phyloP scores from a whole-genome alignment of 345 rosid genomes.

The Arabis alpina region DNA sequence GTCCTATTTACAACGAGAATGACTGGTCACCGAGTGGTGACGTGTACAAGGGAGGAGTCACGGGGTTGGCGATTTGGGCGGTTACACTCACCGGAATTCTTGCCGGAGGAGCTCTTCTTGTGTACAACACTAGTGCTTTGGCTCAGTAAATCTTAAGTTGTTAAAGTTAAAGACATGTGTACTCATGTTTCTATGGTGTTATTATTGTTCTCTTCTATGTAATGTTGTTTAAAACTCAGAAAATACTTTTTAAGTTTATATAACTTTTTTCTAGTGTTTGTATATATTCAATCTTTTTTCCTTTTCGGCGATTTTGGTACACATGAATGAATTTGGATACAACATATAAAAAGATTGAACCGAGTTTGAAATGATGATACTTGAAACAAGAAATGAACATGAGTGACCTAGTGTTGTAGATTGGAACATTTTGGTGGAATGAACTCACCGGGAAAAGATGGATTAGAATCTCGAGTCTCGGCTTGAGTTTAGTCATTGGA shows the following conservation, averaged over 20 bases:
- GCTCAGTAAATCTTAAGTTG: slow-evolving; percentile 51
- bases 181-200: background rate
- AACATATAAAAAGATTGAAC: slow-evolving; percentile 1
- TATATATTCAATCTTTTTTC: slow-evolving; percentile 28
- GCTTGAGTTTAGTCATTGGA: slow-evolving; percentile 37
- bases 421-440: slow-evolving; percentile 7
- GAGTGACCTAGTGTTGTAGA: slow-evolving; percentile 19
- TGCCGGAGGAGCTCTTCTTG: slow-evolving; percentile 90
- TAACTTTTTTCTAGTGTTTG: slow-evolving; percentile 25
- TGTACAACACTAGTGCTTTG: slow-evolving; percentile 98
- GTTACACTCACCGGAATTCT: slow-evolving; percentile 80
- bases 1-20: slow-evolving; percentile 69
- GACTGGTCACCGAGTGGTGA: slow-evolving; percentile 90
- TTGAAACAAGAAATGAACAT: slow-evolving; percentile 7
- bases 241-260: slow-evolving; percentile 31
- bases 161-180: slow-evolving; percentile 12
- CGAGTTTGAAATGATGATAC: background rate
- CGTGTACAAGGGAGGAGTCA: slow-evolving; percentile 75
- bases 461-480: background rate
- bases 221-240: slow-evolving; percentile 22
- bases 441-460: background rate
- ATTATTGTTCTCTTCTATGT: slow-evolving; percentile 11
- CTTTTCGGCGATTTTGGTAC: background rate
- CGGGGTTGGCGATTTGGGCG: slow-evolving; percentile 96
- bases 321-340: slow-evolving; percentile 6